A percentile compares a stretch with the other conserved stretches of the same genome.
phyloP scores from a whole-genome alignment of 176 grass and related monocot species.

The Olyra latifolia region DNA sequence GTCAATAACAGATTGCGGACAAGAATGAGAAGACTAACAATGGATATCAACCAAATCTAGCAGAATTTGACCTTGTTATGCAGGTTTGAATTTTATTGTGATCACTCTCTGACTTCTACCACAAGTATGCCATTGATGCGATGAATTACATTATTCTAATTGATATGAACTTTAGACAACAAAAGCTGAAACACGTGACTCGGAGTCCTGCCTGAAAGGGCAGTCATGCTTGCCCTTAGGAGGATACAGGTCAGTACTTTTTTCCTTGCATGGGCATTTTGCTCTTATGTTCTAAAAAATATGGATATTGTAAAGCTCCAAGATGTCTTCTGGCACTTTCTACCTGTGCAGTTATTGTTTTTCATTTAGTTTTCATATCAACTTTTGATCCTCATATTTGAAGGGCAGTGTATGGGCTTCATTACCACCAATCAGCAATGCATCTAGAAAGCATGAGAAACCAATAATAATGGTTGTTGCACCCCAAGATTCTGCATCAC shows the following conservation, averaged over 20 bases:
- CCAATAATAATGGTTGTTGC: constrained; percentile 76
- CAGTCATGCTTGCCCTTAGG: constrained; percentile 89
- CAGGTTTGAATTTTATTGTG: constrained; percentile 61
- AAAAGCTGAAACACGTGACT: constrained; percentile 75
- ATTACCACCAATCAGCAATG: constrained; percentile 72
- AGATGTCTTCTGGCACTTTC: neutral
- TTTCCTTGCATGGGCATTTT: constrained; percentile 22
- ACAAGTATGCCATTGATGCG: constrained; percentile 11
- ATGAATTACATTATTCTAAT: constrained; percentile 31
- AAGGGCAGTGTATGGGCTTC: constrained; percentile 99
- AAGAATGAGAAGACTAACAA: constrained; percentile 55
- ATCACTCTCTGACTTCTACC: neutral
- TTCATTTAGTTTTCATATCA: constrained; percentile 34
- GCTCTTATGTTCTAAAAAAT: constrained; percentile 2
- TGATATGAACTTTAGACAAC: constrained; percentile 66
- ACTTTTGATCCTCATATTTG: constrained; percentile 62
- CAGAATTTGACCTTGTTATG: constrained; percentile 96
- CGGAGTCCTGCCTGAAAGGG: constrained; percentile 80
- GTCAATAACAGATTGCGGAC: constrained; percentile 49
- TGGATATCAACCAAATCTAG: constrained; percentile 67
- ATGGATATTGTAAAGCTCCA: constrained; percentile 17
- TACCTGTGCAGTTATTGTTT: neutral
- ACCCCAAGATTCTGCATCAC: constrained; percentile 82
- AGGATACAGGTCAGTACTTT: constrained; percentile 71
- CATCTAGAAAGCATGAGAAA: constrained; percentile 53